Conservation (phyloP, 2,329 filamentous ascomycete species). For the Orbilia oligospora region DNA sequence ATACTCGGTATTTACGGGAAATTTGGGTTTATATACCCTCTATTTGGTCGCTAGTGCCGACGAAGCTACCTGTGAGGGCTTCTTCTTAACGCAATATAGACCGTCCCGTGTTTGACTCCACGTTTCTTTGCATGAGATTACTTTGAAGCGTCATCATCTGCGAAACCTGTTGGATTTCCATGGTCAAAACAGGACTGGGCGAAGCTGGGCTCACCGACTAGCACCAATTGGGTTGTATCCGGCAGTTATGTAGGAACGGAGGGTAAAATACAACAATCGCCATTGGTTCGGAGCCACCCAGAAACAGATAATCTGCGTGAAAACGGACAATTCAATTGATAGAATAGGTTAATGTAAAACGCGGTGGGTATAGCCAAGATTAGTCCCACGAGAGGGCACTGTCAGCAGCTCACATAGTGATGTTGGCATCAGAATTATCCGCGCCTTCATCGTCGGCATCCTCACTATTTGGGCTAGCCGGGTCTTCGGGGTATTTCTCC, state of each 20-base stretch:
- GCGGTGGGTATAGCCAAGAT: not conserved
- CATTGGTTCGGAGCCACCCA: not conserved
- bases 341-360: not conserved
- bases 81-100: not conserved
- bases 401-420: constrained; percentile 45
- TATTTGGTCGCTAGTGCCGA: too few species aligned
- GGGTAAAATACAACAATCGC: constrained; percentile 13
- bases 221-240: not conserved
- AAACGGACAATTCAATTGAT: constrained; percentile 13
- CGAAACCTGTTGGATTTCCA: constrained; percentile 2
- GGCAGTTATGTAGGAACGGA: constrained; percentile 15
- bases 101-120: not conserved
- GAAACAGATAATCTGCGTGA: not conserved
- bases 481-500: constrained; percentile 43
- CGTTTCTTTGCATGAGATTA: not conserved
- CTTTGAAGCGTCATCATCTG: too few species aligned
- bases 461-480: constrained; percentile 49
- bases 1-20: not conserved
- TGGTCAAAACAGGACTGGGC: not conserved
- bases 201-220: constrained; percentile 1
- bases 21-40: not conserved
- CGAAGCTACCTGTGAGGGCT: not conserved
- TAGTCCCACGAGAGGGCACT: not conserved
- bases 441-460: constrained; percentile 58
- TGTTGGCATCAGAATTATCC: constrained; percentile 57